These are phyloP conservation scores for Effrenium voratum DNA, from an alignment of 73 alveolate species.

Conservation along the genomic window DNA sequence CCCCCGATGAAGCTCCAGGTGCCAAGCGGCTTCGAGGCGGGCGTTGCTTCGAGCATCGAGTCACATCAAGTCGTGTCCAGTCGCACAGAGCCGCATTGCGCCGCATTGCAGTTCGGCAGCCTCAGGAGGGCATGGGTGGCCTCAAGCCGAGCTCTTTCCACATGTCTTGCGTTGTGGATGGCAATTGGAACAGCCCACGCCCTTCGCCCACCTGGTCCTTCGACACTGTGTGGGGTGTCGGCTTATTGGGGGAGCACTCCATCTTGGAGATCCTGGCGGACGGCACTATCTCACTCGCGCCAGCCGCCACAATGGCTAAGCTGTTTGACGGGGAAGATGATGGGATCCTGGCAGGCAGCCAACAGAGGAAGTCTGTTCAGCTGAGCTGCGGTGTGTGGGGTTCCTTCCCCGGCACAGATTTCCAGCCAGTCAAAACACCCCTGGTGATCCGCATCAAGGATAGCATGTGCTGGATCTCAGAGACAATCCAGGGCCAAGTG, in stretches of 20 bases:
- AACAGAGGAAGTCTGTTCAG: conserved; percentile 20
- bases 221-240: conserved; percentile 70
- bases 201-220: conserved; percentile 33
- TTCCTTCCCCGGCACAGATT: conserved; percentile 41
- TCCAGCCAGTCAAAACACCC: background rate
- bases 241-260: background rate
- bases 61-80: no score
- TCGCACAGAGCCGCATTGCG: no score
- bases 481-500: conserved; percentile 51
- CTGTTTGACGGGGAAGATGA: no score
- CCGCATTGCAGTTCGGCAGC: no score
- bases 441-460: conserved; percentile 70
- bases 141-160: conserved; percentile 45
- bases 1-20: conserved; percentile 28
- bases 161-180: conserved; percentile 38
- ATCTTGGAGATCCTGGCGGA: conserved; percentile 34
- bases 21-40: background rate
- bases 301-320: conserved; percentile 8
- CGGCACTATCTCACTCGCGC: conserved; percentile 48
- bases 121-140: conserved; percentile 70
- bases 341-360: conserved; percentile 31
- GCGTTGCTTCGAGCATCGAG: no score
- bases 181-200: background rate
- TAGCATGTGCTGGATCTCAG: conserved; percentile 83
- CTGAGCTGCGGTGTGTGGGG: conserved; percentile 58